Evolutionary conservation across 2,329 filamentous ascomycete species (phyloP).

Genomic region (Parafenestella ontariensis): DNA sequence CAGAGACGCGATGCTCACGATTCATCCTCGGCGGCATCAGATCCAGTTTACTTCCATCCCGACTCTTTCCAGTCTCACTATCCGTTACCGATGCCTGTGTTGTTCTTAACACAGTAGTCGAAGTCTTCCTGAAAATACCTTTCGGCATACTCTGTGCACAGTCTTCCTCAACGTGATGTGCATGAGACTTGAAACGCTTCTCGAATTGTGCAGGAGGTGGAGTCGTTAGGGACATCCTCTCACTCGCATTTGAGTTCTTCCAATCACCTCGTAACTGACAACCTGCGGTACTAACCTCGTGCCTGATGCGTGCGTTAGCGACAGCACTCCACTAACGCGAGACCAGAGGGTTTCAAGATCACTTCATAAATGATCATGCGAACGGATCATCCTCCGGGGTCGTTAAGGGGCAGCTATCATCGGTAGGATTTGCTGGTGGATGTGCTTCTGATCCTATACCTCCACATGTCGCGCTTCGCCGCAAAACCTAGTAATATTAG

Average conservation of each 20-base stretch:
- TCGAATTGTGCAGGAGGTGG: conserved; percentile 1
- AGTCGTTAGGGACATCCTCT: neutral
- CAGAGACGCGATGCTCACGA: conserved; percentile 12
- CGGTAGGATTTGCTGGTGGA: too few relatives aligned
- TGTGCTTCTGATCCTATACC: too few relatives aligned
- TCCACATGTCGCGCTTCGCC: too few relatives aligned
- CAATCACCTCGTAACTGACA: too few relatives aligned
- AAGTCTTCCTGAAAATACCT: conserved; percentile 4
- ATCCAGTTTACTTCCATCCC: conserved; percentile 7
- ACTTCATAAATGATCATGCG: too few relatives aligned
- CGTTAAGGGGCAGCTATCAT: too few relatives aligned
- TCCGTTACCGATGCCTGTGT: neutral
- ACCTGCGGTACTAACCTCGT: too few relatives aligned
- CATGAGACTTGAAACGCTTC: neutral
- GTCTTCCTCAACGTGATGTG: neutral
- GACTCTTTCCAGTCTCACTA: conserved; percentile 2
- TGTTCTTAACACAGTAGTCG: neutral
- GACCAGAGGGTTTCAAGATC: too few relatives aligned
- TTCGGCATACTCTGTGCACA: neutral
- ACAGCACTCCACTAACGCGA: too few relatives aligned
- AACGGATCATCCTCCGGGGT: too few relatives aligned
- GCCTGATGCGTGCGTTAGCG: too few relatives aligned
- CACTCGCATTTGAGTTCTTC: conserved; percentile 4
- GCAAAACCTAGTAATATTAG: too few relatives aligned
- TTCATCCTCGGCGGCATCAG: conserved; percentile 8